Percentiles rank a stretch among this genome's conserved stretches.
phyloP scores from a whole-genome alignment of 257 asterid species.

The Vinca minor region DNA sequence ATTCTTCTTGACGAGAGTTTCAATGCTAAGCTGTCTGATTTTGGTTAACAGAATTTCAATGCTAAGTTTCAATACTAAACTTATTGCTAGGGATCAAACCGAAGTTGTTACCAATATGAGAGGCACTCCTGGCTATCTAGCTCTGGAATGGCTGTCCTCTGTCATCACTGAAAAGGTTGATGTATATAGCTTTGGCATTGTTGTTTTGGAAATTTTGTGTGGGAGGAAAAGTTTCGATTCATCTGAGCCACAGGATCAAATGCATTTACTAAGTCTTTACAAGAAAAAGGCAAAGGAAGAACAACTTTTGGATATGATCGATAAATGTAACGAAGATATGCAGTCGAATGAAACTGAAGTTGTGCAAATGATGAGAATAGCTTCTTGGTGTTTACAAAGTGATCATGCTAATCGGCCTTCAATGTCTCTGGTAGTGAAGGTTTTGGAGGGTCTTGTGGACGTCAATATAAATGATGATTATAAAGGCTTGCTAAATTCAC shows the following conservation, averaged over 20 bases:
- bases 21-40: conserved; percentile 28
- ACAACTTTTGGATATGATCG: conserved; percentile 18
- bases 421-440: conserved; percentile 14
- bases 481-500: background rate
- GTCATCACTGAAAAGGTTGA: conserved; percentile 24
- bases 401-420: conserved; percentile 16
- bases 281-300: conserved; percentile 22
- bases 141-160: conserved; percentile 23
- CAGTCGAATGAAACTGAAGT: conserved; percentile 15
- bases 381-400: conserved; percentile 24
- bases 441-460: conserved; percentile 9
- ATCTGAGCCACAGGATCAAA: conserved; percentile 13
- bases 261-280: conserved; percentile 15
- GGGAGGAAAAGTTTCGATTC: conserved; percentile 18
- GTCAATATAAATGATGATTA: conserved; percentile 6
- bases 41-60: too few relatives aligned
- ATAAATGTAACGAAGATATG: conserved; percentile 17
- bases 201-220: conserved; percentile 21
- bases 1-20: conserved; percentile 20
- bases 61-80: conserved; percentile 28
- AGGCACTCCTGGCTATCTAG: conserved; percentile 27
- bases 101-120: conserved; percentile 23
- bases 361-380: conserved; percentile 14
- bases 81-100: conserved; percentile 23
- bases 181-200: conserved; percentile 25